Base-by-base conservation (phyloP, 352 stramenopile genomes). In the Halophytophthora polymorphica region DNA sequence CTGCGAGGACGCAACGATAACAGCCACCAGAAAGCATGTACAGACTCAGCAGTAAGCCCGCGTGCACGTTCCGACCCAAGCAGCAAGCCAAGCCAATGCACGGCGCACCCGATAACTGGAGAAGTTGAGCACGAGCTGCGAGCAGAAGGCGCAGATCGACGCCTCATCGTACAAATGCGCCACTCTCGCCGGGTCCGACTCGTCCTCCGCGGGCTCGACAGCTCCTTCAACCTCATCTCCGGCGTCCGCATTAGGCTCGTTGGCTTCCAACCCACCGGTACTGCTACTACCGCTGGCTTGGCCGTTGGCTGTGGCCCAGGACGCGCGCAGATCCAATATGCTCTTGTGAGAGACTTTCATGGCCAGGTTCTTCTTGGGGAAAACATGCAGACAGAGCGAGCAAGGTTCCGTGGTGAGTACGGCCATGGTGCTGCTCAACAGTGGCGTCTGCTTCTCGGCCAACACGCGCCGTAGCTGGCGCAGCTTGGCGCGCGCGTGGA, bases 311-410 rank as follows among this genome's bases (percentile, higher is more conserved):
- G 33, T 21, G 12, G 53, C 44, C 76, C 76, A 87, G 2, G 59
- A 79, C 4, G 62, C 58, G 2, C 71, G 64, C 21, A 87, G 45
- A 47, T 87, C 73, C 22, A 63, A 59, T n/a, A 87, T 83, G 45
- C 72, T 80, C 41, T 87, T 87, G 57, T 73, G 81, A 0, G 69
- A 78, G n/a, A 87, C 76, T 45, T 71, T 70, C 23, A 75, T 83
- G 3, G 58, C 58, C 18, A 87, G 45, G 37, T 71, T 84, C 28
- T 60, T 78, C 59, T 87, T 87, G 6, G 71, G 56, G 23, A 84
- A 87, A 2, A 81, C 56, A 34, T 82, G 55, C 25, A 73, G 58
- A 35, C 76, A 87, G 14, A 87, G 60, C 12, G 72, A 75, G 43
- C 76, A 87, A 2, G 76, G 53, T 21, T 84, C 76, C 15, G 64